Base-by-base conservation (phyloP, 371 early-diverging fungal genomes). In the Circinella umbellata region DNA sequence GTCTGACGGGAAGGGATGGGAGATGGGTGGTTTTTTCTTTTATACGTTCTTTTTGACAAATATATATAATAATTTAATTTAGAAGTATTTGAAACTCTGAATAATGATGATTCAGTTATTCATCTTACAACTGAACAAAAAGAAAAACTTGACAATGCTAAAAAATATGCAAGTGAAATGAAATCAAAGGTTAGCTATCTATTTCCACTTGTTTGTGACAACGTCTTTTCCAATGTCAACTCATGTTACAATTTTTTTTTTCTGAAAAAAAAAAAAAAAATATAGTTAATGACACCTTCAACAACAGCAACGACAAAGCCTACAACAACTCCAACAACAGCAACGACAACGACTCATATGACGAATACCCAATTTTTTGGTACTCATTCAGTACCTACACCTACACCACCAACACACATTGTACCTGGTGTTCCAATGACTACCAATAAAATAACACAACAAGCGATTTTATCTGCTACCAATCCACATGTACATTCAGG, bases 131-230 rank as follows among this genome's bases (percentile, higher is more conserved):
- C 17, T 3, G 82, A 75, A 18, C 82, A 83, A 68, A 76, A 81
- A 63, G 80, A 51, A 20, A 49, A 78, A 34, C 71, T 88, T 39
- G 84, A 81, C 13, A 73, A 72, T 70, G 88, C 88, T 0, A 82
- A 83, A 69, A 79, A 76, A 37, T 86, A 79, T 70, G 86, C 86
- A 17, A 70, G 76, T 48, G 85, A 87, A 71, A 72, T 77, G 69
- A 76, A 79, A 49, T 71, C 77, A 11, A 78, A 75, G 62, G 36
- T 35, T n/a, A n/a, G n/a, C n/a, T n/a, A n/a, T n/a, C n/a, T n/a
- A 20, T 37, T 14, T 37, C 4, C 20, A 59, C 4, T 4, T 59
- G 15, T 53, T 20, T 66, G 27, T 51, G 15, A 39, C 39, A 39
- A 4, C 6, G 10, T 4, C 39, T 39, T 39, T n/a, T n/a, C n/a